Conservation (phyloP, 2,329 filamentous ascomycete species). For the Chrysoporthe deuterocubensis region DNA sequence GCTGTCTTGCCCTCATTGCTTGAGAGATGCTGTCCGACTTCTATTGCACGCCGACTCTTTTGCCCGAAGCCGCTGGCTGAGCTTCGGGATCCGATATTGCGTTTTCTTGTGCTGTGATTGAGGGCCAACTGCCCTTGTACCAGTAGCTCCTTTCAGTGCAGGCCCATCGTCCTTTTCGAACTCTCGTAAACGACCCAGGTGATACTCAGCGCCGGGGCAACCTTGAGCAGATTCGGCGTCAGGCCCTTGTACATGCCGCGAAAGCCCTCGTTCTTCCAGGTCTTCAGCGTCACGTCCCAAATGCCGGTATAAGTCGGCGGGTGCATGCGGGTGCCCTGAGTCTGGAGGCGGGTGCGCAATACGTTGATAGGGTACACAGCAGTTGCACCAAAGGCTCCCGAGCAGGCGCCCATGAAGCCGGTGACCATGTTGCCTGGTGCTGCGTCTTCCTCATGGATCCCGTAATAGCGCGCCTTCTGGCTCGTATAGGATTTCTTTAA, state of each 20-base stretch:
- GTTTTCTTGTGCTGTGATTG: no score
- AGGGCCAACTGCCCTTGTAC: background rate
- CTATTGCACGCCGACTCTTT: background rate
- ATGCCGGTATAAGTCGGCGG: constrained; percentile 89
- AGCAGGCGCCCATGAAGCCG: constrained; percentile 86
- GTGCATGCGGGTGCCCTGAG: constrained; percentile 91
- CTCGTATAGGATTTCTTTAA: constrained; percentile 76
- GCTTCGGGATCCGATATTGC: background rate
- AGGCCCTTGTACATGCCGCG: constrained; percentile 92
- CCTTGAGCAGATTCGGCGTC: constrained; percentile 94
- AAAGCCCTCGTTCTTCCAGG: constrained; percentile 79
- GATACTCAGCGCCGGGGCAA: constrained; percentile 93
- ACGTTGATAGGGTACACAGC: constrained; percentile 95
- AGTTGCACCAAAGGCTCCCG: constrained; percentile 89
- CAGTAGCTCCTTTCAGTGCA: constrained; percentile 43
- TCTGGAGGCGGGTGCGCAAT: constrained; percentile 87
- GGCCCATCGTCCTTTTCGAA: constrained; percentile 71
- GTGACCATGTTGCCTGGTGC: constrained; percentile 81
- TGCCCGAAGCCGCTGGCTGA: background rate
- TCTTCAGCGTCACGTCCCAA: constrained; percentile 84
- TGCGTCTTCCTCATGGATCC: constrained; percentile 83
- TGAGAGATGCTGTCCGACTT: background rate
- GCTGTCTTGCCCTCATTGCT: background rate
- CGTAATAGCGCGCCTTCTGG: constrained; percentile 69
- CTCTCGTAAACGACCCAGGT: constrained; percentile 95